phyloP scores from a whole-genome alignment of 192 early-diverging fungal genomes.

The Backusella mclennaniae region DNA sequence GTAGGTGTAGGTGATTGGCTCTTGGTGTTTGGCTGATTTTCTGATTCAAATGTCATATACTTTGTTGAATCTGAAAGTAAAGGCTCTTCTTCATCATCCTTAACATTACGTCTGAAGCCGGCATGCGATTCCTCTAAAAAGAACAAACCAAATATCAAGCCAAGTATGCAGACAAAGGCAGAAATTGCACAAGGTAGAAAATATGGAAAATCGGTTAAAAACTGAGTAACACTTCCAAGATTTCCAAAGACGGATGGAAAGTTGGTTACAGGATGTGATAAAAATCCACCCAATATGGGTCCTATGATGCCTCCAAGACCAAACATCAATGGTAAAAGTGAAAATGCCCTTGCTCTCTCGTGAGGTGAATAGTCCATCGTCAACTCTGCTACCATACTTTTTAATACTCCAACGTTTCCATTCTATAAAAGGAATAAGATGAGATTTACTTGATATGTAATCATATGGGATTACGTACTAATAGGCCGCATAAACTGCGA shows the following conservation, averaged over 20 bases:
- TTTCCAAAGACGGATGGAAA: slow-evolving; percentile 52
- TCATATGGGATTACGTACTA: slow-evolving; percentile 19
- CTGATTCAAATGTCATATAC: slow-evolving; percentile 10
- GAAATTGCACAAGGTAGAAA: slow-evolving; percentile 70
- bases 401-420: slow-evolving; percentile 68
- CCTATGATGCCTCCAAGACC: slow-evolving; percentile 59
- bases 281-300: slow-evolving; percentile 62
- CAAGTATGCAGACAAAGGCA: slow-evolving; percentile 48
- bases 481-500: slow-evolving; percentile 54
- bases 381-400: slow-evolving; percentile 70
- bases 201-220: slow-evolving; percentile 62
- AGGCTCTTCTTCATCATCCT: not conserved
- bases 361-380: slow-evolving; percentile 62
- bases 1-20: slow-evolving; percentile 12
- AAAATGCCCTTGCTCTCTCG: slow-evolving; percentile 54
- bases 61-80: not conserved
- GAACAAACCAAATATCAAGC: slow-evolving; percentile 51
- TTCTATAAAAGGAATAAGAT: slow-evolving; percentile 34
- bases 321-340: slow-evolving; percentile 60
- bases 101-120: not conserved
- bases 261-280: slow-evolving; percentile 59
- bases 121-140: slow-evolving; percentile 53
- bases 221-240: slow-evolving; percentile 19
- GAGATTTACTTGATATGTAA: not conserved
- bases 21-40: not conserved